A percentile compares a stretch with the other conserved stretches of the same genome.
Evolutionary conservation across 2,329 filamentous ascomycete genomes (phyloP).

Genomic region (Acephala macrosclerotiorum): DNA sequence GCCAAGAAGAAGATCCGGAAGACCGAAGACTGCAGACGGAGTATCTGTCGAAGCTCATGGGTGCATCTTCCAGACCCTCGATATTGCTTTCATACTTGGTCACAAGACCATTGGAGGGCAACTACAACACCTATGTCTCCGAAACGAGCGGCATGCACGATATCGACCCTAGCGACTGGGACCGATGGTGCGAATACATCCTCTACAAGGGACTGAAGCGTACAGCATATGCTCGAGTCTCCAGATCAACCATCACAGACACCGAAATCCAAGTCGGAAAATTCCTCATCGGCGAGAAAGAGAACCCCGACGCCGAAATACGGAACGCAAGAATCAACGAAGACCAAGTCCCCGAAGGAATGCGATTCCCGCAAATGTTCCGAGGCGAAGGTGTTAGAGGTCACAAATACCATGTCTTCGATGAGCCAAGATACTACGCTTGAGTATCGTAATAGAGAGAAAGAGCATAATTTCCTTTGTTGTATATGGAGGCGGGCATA

Average conservation of each 20-base stretch:
- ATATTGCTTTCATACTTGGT: constrained; percentile 93
- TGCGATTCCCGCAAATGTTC: constrained; percentile 86
- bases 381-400: constrained; percentile 85
- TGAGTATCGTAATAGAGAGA: constrained; percentile 20
- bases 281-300: constrained; percentile 80
- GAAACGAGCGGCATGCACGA: constrained; percentile 90
- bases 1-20: constrained; percentile 95
- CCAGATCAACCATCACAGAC: constrained; percentile 90
- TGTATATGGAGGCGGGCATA: constrained; percentile 11
- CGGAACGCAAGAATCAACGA: constrained; percentile 69
- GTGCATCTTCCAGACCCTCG: constrained; percentile 77
- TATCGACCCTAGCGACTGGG: constrained; percentile 92
- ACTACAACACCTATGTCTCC: constrained; percentile 96
- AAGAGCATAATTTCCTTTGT: constrained; percentile 10
- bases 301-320: constrained; percentile 66
- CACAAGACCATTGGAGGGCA: constrained; percentile 87
- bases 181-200: constrained; percentile 99
- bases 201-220: constrained; percentile 88
- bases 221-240: constrained; percentile 89
- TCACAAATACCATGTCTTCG: constrained; percentile 93
- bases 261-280: constrained; percentile 97
- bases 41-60: constrained; percentile 91
- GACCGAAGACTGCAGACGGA: constrained; percentile 86
- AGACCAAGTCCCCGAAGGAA: constrained; percentile 75
- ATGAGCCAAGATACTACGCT: constrained; percentile 79